Base-by-base conservation (phyloP, 495 filamentous ascomycete genomes). In the Hamigera avellanea region DNA sequence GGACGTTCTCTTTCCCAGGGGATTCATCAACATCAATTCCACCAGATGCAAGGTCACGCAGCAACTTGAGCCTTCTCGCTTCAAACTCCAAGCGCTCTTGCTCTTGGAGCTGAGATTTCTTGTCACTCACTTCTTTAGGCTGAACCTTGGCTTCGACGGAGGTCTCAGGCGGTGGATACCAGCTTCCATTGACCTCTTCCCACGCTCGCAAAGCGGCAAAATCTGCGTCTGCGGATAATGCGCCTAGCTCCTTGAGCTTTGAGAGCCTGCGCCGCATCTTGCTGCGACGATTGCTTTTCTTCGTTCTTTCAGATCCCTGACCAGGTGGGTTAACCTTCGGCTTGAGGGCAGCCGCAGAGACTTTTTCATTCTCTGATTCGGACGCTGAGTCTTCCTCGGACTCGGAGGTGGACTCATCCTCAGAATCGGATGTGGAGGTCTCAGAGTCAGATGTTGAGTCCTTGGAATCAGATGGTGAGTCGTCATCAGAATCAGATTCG, bases 251-350 rank as follows among this genome's bases (percentile, higher is more conserved):
- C 36, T 75, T 73, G 1, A 78, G 54, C 30, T 64, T 63, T 4
- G 48, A 52, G 0, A 79, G 52, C 32, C 49, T 59, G 28, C 64
- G 67, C 26, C 61, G 52, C 21, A 70, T 47, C 39, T 64, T 67
- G 36, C 61, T 62, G 25, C 78, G 64, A 8, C 56, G 49, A 42
- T 82, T 82, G 39, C 69, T 69, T 15, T 62, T 59, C 31, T 64
- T 65, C 1, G 78, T 82, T 32, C 46, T 41, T 8, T 44, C 26
- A n/a, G 56, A 69, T 19, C 76, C 75, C 26, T 59, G 26, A 7
- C 59, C 59, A 37, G 62, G 62, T 19, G 54, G 48, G 14, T 53
- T 57, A 7, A 45, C 29, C 16, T 50, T 49, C 6, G 21, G 31
- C 19, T 12, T 12, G 29, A 26, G 23, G 35, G 34, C 14, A 16